Conservation (phyloP, 805 yeast genomes). For the Kluyveromyces nonfermentans region DNA sequence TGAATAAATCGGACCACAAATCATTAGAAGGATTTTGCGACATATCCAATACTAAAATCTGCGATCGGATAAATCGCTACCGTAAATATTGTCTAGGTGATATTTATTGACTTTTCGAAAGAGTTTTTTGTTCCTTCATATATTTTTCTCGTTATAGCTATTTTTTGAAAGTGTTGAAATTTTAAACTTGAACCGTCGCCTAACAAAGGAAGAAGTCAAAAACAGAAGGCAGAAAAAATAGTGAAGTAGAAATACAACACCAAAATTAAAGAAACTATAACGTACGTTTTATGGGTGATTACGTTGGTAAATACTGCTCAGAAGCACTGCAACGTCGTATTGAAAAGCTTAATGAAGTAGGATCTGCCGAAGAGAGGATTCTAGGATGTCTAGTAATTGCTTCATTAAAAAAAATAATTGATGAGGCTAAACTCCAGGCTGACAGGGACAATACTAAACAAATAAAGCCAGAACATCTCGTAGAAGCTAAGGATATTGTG, state of each 20-base stretch:
- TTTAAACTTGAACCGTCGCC: not conserved
- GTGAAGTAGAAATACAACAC: not conserved
- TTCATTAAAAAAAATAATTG: slow-evolving; percentile 20
- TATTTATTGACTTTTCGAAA: too few relatives aligned
- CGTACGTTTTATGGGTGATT: not conserved
- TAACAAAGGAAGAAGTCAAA: not conserved
- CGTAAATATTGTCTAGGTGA: too few relatives aligned
- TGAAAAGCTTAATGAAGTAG: slow-evolving; percentile 6
- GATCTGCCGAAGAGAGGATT: slow-evolving; percentile 9
- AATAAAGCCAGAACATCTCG: slow-evolving; percentile 35
- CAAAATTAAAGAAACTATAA: too few relatives aligned
- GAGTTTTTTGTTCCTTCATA: too few relatives aligned
- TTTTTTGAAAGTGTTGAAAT: not conserved
- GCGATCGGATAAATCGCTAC: too few relatives aligned
- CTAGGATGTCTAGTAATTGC: slow-evolving; percentile 12
- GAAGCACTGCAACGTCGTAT: slow-evolving; percentile 6
- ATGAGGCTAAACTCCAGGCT: slow-evolving; percentile 33
- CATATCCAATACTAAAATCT: not conserved
- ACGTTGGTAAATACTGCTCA: not conserved
- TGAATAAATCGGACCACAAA: slow-evolving; percentile 2
- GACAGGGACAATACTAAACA: slow-evolving; percentile 34
- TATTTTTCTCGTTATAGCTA: not conserved
- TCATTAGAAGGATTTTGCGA: not conserved
- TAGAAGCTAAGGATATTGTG: slow-evolving; percentile 25
- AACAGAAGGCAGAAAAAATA: too few relatives aligned